Conservation (phyloP, 78 protist species). For the Corallochytrium limacisporum region DNA sequence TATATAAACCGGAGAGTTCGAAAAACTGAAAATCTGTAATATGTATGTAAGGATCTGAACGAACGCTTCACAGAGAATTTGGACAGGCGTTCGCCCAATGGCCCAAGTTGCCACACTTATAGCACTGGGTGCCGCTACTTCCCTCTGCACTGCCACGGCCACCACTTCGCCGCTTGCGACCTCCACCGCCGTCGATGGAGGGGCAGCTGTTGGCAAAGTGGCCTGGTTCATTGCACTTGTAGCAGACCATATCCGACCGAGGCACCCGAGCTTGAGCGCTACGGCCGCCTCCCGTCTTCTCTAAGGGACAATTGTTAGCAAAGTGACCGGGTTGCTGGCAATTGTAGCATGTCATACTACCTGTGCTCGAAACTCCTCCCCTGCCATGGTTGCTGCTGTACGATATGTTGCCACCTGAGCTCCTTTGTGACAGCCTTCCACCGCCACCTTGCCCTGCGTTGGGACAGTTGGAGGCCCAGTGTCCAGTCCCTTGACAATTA, state of each 20-base stretch:
- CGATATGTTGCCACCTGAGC: no score
- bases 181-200: neutral
- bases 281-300: neutral
- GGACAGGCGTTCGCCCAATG: neutral
- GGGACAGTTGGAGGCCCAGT: no score
- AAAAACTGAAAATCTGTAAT: no score
- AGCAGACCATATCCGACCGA: neutral
- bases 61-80: no score
- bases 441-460: no score
- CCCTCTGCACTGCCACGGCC: neutral
- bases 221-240: neutral
- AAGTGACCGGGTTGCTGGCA: neutral
- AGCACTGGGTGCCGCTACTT: neutral
- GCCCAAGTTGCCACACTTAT: neutral
- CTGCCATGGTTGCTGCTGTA: neutral
- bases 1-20: no score
- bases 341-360: neutral
- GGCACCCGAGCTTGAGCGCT: neutral
- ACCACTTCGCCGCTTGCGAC: neutral
- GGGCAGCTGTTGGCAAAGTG: neutral
- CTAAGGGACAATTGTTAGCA: no score
- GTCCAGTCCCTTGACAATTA: no score
- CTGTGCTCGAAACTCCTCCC: neutral
- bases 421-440: no score
- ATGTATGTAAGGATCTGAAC: no score